Conservation (phyloP, 805 yeast species). For the Kodamaea kaohsiungensis region DNA sequence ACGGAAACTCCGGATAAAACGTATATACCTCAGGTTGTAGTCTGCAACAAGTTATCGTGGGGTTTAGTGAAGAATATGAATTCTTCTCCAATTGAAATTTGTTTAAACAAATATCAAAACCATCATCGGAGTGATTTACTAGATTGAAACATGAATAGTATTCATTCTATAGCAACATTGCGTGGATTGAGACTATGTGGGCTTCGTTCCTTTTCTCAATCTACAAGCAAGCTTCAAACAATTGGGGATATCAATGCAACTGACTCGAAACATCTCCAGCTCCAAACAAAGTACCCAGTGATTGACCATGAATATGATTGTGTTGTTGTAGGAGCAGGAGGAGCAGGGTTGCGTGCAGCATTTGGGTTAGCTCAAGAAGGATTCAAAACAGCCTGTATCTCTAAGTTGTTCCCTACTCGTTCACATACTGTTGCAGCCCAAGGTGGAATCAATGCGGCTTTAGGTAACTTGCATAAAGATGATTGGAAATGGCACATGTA, state of each 20-base stretch:
- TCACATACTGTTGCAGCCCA: conserved; percentile 99
- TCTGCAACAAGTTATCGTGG: not conserved
- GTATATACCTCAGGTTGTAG: not conserved
- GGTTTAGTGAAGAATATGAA: not conserved
- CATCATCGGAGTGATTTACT: not conserved
- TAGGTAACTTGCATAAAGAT: conserved; percentile 97
- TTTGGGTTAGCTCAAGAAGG: conserved; percentile 98
- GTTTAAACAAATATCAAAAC: not conserved
- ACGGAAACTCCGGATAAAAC: not conserved
- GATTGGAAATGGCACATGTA: conserved; percentile 99
- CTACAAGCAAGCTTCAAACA: not conserved
- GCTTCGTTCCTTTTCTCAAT: not conserved
- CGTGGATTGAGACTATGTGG: not conserved
- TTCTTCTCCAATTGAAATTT: not conserved
- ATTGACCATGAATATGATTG: conserved; percentile 98
- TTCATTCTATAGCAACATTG: not conserved
- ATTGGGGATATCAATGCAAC: conserved; percentile 1
- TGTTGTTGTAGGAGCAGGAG: conserved; percentile 98
- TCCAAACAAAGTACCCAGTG: conserved; percentile 67
- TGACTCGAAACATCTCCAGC: conserved; percentile 1
- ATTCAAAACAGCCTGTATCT: conserved; percentile 94
- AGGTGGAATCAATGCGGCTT: conserved; percentile 99
- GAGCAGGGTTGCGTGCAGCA: conserved; percentile 98
- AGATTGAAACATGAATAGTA: not conserved
- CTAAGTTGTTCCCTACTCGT: conserved; percentile 97